phyloP scores from a whole-genome alignment of 768 basidiomycete species.

The Lepiota subincarnata region DNA sequence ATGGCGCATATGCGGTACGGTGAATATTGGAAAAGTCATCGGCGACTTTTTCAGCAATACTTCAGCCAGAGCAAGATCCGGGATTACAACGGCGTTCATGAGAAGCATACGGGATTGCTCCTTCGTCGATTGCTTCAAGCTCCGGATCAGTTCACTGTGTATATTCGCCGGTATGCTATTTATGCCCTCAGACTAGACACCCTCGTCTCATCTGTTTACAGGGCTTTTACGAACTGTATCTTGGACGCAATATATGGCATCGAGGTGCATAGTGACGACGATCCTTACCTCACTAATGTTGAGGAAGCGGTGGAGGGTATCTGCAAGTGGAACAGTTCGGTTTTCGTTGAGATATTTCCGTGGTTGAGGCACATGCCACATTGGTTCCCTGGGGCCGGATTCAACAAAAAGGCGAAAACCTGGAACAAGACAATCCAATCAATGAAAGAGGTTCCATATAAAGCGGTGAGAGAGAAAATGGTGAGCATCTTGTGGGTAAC shows the following conservation, averaged over 20 bases:
- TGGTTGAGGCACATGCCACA: conserved; percentile 36
- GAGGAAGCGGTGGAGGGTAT: conserved; percentile 18
- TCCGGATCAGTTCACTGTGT: conserved; percentile 8
- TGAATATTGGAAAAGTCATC: conserved; percentile 19
- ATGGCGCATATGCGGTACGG: conserved; percentile 16
- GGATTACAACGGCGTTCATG: conserved; percentile 13
- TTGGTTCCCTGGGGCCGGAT: conserved; percentile 45
- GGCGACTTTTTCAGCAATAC: conserved; percentile 19
- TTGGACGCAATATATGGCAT: neutral
- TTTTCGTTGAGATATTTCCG: conserved; percentile 27
- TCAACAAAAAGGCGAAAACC: conserved; percentile 33
- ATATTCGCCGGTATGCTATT: conserved; percentile 6
- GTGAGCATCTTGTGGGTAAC: neutral
- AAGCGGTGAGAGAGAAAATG: conserved; percentile 18
- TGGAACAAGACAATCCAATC: conserved; percentile 29
- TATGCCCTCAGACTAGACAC: neutral
- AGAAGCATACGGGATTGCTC: conserved; percentile 2
- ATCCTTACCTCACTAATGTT: conserved; percentile 27
- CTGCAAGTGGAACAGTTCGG: conserved; percentile 21
- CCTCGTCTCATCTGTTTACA: neutral
- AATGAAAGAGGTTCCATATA: no score
- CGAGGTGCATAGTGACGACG: conserved; percentile 22
- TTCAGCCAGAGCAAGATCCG: conserved; percentile 17
- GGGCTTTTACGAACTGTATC: no score
- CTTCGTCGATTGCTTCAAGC: conserved; percentile 7